Base-by-base conservation (phyloP, 345 rosid genomes). In the Gossypium mustelinum region DNA sequence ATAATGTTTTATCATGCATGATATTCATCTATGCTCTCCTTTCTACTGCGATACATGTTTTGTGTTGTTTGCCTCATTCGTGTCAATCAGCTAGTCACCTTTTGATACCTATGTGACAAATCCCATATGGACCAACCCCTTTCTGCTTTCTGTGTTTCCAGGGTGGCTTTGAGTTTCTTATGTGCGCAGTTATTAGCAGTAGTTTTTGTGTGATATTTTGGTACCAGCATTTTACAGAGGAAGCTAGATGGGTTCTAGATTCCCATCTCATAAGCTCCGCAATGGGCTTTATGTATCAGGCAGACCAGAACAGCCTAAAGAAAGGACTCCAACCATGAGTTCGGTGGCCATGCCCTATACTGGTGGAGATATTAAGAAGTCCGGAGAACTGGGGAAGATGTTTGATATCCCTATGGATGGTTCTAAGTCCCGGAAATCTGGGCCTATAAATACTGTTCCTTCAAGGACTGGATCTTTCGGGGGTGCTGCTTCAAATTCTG, bases 101-200 rank as follows among this genome's bases (percentile, higher is more conserved):
- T 57, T 22, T 3, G 73, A 66, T 54, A 41, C 11, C 11, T 41
- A 47, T 27, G 20, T 44, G 50, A 50, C 62, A 17, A 74, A 45
- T 18, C 56, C 61, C 20, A 52, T 16, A 60, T 24, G 41, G 69
- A 41, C 18, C 51, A 52, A n/a, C 56, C 18, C 20, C 47, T 11
- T 27, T 77, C 75, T 73, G 57, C 47, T 11, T 27, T 77, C 75
- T 73, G 61, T 78, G 8, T 65, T 72, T 11, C 14, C 27, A 78
- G 85, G 82, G 71, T 77, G 70, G 50, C 77, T 76, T 78, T 84
- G 85, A 81, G 64, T 24, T 58, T 24, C 16, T 58, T 11, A 34
- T 58, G 34, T 16, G 11, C 47, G 1, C 44, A 64, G 44, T 55
- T 44, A 24, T 60, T 11, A 79, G 74, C 50, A 27, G 76, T 43